phyloP scores from a whole-genome alignment of 176 grass and related monocot species.

The Alloteropsis semialata region DNA sequence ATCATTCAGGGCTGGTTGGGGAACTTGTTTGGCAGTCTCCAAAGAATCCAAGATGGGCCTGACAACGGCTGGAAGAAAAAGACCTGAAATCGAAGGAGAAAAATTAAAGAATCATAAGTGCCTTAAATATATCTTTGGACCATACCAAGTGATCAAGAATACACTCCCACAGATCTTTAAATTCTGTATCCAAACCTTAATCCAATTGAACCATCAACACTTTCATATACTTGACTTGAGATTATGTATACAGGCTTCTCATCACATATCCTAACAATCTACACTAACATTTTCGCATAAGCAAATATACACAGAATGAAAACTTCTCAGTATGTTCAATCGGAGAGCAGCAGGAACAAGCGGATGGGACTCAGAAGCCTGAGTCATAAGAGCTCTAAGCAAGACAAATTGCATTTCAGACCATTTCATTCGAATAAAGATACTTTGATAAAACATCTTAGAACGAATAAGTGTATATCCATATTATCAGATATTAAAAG shows the following conservation, averaged over 20 bases:
- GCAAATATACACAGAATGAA: slow-evolving; percentile 4
- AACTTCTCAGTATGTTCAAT: neutral
- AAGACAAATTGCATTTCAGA: neutral
- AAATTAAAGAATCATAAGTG: neutral
- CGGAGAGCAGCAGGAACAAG: neutral
- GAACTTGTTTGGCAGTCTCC: slow-evolving; percentile 58
- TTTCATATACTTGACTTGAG: neutral
- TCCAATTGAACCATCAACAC: neutral
- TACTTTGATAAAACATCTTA: neutral
- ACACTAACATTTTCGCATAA: neutral
- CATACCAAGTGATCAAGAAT: neutral
- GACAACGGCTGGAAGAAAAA: slow-evolving; percentile 76
- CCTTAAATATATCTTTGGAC: neutral
- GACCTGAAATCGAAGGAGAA: slow-evolving; percentile 44
- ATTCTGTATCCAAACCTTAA: neutral
- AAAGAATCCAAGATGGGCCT: slow-evolving; percentile 82
- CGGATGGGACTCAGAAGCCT: too few relatives aligned
- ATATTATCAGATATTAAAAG: neutral
- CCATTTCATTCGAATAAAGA: neutral
- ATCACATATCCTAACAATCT: neutral
- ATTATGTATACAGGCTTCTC: neutral
- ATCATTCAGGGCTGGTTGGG: slow-evolving; percentile 54
- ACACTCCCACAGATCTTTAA: neutral
- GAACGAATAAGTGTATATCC: neutral
- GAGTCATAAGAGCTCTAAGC: neutral